These are phyloP conservation scores for Tremellales sp. DNA, from an alignment of 1,284 basidiomycete species.

Conservation along the genomic window DNA sequence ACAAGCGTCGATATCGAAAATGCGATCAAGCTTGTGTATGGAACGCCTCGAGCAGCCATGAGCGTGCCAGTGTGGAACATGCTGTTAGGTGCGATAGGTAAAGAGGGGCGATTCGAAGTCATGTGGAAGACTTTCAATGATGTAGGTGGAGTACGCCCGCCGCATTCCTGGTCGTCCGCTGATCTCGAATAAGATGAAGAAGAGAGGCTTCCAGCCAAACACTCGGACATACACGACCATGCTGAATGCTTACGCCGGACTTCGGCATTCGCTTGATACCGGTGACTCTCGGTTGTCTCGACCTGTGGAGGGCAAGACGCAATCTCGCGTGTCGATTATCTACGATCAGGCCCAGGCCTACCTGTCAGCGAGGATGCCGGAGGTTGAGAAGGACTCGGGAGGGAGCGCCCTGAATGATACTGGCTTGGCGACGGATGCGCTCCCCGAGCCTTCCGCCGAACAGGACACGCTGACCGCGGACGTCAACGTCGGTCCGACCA, in stretches of 20 bases:
- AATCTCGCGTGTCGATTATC: constrained; percentile 35
- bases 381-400: neutral
- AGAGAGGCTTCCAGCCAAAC: constrained; percentile 36
- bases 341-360: constrained; percentile 34
- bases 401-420: neutral
- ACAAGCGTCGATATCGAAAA: constrained; percentile 19
- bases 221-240: constrained; percentile 42
- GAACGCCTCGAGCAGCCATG: constrained; percentile 19
- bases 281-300: constrained; percentile 1
- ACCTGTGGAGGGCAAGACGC: constrained; percentile 19
- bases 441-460: too few species aligned
- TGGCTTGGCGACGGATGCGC: neutral
- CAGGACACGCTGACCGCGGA: constrained; percentile 8
- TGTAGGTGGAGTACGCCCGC: constrained; percentile 20
- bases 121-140: constrained; percentile 43
- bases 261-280: constrained; percentile 13
- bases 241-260: constrained; percentile 40
- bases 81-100: constrained; percentile 33
- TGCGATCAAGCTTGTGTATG: constrained; percentile 23
- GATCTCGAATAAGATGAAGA: constrained; percentile 43
- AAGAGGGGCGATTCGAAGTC: constrained; percentile 27
- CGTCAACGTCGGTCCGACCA: constrained; percentile 30
- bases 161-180: too few species aligned
- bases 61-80: constrained; percentile 44
- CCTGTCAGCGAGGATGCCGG: constrained; percentile 16